Conservation (phyloP, 306 rosid species). For the Alnus glutinosa region DNA sequence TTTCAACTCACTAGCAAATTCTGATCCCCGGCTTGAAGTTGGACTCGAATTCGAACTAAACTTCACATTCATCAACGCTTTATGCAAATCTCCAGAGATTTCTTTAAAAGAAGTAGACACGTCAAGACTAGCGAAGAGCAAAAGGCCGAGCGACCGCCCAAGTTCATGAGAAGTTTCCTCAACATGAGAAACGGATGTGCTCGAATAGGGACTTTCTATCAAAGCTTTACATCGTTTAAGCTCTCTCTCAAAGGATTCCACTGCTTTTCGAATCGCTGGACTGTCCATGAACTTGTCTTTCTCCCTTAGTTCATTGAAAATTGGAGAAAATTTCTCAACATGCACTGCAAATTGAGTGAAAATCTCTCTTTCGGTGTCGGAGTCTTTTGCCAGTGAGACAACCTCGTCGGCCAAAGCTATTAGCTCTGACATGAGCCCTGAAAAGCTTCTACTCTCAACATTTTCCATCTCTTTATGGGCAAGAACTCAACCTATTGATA, state of each 20-base stretch:
- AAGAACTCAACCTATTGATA: slow-evolving; percentile 1
- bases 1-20: slow-evolving; percentile 37
- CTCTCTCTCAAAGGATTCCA: slow-evolving; percentile 73
- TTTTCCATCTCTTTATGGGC: slow-evolving; percentile 21
- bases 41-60: slow-evolving; percentile 46
- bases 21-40: slow-evolving; percentile 55
- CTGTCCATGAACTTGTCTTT: slow-evolving; percentile 42
- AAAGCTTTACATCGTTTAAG: slow-evolving; percentile 47
- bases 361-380: slow-evolving; percentile 40
- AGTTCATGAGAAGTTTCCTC: slow-evolving; percentile 70
- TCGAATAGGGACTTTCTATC: slow-evolving; percentile 40
- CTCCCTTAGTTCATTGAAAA: slow-evolving; percentile 59
- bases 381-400: slow-evolving; percentile 48
- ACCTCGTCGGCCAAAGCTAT: slow-evolving; percentile 52
- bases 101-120: slow-evolving; percentile 57
- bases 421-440: slow-evolving; percentile 43
- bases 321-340: slow-evolving; percentile 51
- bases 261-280: slow-evolving; percentile 59
- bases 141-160: slow-evolving; percentile 76
- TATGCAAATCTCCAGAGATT: slow-evolving; percentile 51
- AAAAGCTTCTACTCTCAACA: slow-evolving; percentile 38
- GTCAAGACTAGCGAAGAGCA: slow-evolving; percentile 63
- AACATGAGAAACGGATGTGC: slow-evolving; percentile 43
- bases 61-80: slow-evolving; percentile 56
- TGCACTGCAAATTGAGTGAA: slow-evolving; percentile 55